Evolutionary conservation across 345 rosid genomes (phyloP).

Genomic region (Nephelium lappaceum): DNA sequence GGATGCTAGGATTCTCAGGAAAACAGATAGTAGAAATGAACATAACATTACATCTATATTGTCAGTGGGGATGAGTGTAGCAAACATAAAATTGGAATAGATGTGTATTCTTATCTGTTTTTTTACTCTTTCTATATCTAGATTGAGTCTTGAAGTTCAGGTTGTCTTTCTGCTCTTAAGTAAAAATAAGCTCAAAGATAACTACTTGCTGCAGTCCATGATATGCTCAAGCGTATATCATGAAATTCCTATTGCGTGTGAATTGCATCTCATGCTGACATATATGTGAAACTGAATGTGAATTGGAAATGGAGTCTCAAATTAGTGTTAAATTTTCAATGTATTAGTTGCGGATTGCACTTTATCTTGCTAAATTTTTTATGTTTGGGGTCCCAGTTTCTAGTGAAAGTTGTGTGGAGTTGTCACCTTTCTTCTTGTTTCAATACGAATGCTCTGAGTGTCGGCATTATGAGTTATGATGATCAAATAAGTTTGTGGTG

Average conservation of each 20-base stretch:
- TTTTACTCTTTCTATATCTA: background rate
- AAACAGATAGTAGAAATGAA: background rate
- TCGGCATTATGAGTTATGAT: constrained; percentile 15
- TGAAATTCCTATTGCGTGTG: background rate
- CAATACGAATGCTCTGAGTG: background rate
- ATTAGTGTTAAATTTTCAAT: background rate
- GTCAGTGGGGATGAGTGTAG: background rate
- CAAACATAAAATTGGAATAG: background rate
- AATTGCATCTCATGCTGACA: background rate
- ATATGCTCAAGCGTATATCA: background rate
- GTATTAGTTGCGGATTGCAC: background rate
- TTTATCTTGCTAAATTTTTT: background rate
- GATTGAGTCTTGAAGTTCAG: background rate
- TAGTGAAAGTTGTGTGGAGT: background rate
- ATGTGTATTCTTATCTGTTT: background rate
- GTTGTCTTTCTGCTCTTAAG: background rate
- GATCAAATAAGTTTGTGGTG: constrained; percentile 22
- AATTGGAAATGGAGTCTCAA: background rate
- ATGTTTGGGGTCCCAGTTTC: background rate
- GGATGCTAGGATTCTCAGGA: background rate
- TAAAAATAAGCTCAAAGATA: background rate
- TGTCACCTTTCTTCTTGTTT: constrained; percentile 8
- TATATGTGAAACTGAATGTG: background rate
- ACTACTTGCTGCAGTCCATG: background rate
- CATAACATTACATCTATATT: background rate